phyloP scores from a whole-genome alignment of 495 filamentous ascomycete species.

The Neurospora intermedia region DNA sequence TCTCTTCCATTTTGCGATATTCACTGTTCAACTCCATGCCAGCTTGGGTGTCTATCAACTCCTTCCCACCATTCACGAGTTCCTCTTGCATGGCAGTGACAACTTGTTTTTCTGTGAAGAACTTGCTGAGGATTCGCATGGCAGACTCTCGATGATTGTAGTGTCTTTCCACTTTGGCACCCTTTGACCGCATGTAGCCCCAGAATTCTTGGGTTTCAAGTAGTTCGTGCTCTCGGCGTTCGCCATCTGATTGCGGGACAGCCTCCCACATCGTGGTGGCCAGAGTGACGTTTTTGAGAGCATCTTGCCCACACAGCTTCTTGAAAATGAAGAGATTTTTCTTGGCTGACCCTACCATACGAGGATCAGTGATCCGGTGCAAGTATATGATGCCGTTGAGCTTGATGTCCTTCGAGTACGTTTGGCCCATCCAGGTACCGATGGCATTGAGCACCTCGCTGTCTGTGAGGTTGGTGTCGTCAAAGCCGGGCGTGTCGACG shows the following conservation, averaged over 20 bases:
- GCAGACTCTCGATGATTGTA: conserved; percentile 20
- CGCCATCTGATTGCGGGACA: conserved; percentile 11
- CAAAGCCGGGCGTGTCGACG: conserved; percentile 34
- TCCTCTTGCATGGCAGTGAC: background rate
- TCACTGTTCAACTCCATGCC: background rate
- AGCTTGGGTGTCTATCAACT: background rate
- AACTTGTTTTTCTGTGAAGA: background rate
- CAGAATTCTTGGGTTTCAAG: conserved; percentile 27
- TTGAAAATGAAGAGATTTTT: conserved; percentile 35
- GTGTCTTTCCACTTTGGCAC: conserved; percentile 17
- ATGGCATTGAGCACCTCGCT: conserved; percentile 27
- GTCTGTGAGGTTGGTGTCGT: conserved; percentile 27
- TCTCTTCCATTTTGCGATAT: background rate
- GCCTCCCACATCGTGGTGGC: conserved; percentile 36
- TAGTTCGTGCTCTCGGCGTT: conserved; percentile 27
- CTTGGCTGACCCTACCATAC: conserved; percentile 28
- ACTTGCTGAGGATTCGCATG: background rate
- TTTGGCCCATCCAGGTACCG: conserved; percentile 10
- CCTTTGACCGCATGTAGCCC: conserved; percentile 22
- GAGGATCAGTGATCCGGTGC: conserved; percentile 32
- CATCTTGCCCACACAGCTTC: conserved; percentile 30
- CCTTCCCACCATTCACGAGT: background rate
- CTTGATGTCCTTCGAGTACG: conserved; percentile 1
- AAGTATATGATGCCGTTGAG: conserved; percentile 32
- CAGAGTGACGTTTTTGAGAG: conserved; percentile 29